A percentile compares a stretch with the other conserved stretches of the same genome.
These are phyloP conservation scores for Catharanthus roseus DNA, from an alignment of 257 asterid species.

Conservation along the genomic window DNA sequence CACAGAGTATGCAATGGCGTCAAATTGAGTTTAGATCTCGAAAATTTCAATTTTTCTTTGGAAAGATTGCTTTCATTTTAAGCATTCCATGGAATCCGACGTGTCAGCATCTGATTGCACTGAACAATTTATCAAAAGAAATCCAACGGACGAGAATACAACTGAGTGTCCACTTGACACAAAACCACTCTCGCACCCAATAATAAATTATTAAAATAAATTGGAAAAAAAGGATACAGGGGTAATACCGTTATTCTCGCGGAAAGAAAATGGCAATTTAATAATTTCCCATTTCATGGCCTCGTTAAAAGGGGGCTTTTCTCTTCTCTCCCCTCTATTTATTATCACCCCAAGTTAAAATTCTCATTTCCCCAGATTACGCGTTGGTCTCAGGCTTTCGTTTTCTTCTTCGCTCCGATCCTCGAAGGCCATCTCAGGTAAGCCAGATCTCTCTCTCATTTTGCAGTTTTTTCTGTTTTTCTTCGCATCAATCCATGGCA, in stretches of 20 bases:
- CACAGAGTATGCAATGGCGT: no score
- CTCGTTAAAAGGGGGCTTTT: no score
- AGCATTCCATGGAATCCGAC: background rate
- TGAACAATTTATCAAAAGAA: constrained; percentile 6
- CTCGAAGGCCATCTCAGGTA: constrained; percentile 9
- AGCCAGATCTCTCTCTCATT: background rate
- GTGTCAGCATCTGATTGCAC: constrained; percentile 15
- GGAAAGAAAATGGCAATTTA: constrained; percentile 19
- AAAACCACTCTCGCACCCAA: background rate
- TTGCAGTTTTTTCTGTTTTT: background rate
- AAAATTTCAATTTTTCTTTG: no score
- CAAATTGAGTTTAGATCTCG: no score
- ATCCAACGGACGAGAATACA: constrained; percentile 30
- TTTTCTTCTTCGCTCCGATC: constrained; percentile 6
- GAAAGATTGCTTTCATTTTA: background rate
- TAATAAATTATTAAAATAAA: no score
- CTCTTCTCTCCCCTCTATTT: constrained; percentile 1
- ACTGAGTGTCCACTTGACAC: background rate
- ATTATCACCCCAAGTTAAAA: constrained; percentile 20
- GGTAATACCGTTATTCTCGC: constrained; percentile 27
- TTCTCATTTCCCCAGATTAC: constrained; percentile 7
- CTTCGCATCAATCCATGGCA: background rate
- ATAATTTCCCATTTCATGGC: constrained; percentile 12
- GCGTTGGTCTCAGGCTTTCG: constrained; percentile 35
- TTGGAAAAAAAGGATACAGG: background rate